Conservation (phyloP, 2,329 filamentous ascomycete species). For the Alternaria novae-zelandiae region DNA sequence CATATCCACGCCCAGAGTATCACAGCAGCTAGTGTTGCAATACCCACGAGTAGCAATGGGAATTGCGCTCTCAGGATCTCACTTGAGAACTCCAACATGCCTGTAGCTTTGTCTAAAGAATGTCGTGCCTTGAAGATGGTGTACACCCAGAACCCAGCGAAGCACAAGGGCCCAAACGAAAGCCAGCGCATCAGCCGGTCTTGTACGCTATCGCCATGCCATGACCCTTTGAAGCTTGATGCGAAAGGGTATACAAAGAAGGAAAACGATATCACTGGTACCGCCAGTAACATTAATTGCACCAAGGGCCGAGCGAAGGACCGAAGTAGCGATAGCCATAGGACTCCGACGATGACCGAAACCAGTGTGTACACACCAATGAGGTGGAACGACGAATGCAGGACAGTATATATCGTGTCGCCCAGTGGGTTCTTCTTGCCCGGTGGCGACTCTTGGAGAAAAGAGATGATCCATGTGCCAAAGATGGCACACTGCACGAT, state of each 20-base stretch:
- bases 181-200: slow-evolving; percentile 89
- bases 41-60: slow-evolving; percentile 81
- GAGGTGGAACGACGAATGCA: slow-evolving; percentile 86
- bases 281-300: slow-evolving; percentile 78
- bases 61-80: slow-evolving; percentile 86
- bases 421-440: slow-evolving; percentile 74
- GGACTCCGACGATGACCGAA: slow-evolving; percentile 82
- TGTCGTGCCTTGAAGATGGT: slow-evolving; percentile 80
- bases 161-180: slow-evolving; percentile 75
- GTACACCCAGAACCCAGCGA: slow-evolving; percentile 81
- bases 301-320: slow-evolving; percentile 89
- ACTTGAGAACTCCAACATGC: slow-evolving; percentile 90
- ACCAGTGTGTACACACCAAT: slow-evolving; percentile 90
- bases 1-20: slow-evolving; percentile 94
- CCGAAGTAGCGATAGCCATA: slow-evolving; percentile 88
- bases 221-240: slow-evolving; percentile 81
- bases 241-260: slow-evolving; percentile 93
- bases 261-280: slow-evolving; percentile 83
- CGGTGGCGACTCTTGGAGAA: slow-evolving; percentile 82
- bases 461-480: slow-evolving; percentile 87
- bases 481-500: slow-evolving; percentile 84
- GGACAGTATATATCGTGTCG: slow-evolving; percentile 91
- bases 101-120: slow-evolving; percentile 80
- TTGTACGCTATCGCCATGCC: slow-evolving; percentile 79
- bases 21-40: slow-evolving; percentile 75